These are phyloP conservation scores for Murraya paniculata DNA, from an alignment of 345 rosid genomes.

Conservation along the genomic window DNA sequence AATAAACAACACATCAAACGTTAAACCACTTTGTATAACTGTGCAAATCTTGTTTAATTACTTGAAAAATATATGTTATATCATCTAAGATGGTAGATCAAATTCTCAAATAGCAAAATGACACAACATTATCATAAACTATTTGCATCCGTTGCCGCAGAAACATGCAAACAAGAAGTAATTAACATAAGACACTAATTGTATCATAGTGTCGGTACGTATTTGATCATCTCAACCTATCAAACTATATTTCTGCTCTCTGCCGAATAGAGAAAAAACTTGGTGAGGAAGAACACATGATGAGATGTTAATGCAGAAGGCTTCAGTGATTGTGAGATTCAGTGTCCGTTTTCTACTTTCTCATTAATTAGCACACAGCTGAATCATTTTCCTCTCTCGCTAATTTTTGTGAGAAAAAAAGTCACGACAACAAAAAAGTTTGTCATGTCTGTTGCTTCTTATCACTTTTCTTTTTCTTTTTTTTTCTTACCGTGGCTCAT, in stretches of 20 bases:
- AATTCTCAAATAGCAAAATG: too few species aligned
- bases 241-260: background rate
- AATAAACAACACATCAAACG: too few species aligned
- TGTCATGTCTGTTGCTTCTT: background rate
- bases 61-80: too few species aligned
- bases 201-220: too few species aligned
- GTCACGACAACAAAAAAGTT: background rate
- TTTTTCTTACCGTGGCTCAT: background rate
- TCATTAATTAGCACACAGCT: background rate
- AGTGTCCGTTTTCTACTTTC: background rate
- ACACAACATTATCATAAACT: too few species aligned
- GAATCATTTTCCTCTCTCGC: background rate
- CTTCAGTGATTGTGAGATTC: constrained; percentile 1
- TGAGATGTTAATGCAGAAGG: background rate
- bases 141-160: background rate
- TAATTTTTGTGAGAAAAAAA: background rate
- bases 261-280: background rate
- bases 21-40: too few species aligned
- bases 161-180: background rate
- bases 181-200: too few species aligned
- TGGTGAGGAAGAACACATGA: background rate
- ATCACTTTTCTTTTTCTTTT: background rate
- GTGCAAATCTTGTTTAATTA: too few species aligned
- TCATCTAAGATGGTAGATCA: too few species aligned
- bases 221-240: background rate